Conservation (phyloP, 768 basidiomycete genomes). For the Pleurotus tuber-regium region DNA sequence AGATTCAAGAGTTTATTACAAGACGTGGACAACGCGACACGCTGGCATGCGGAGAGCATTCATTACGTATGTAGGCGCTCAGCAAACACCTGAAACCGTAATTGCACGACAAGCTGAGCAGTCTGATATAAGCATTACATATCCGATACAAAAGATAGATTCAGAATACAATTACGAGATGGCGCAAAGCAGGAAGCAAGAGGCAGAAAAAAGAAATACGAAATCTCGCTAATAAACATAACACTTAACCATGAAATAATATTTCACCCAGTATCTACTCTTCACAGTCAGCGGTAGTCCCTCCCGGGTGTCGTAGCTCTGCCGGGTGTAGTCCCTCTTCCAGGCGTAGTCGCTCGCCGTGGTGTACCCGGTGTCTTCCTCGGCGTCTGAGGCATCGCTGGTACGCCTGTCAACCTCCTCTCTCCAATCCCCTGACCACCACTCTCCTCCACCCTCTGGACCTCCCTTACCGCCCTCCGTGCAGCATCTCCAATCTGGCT, state of each 20-base stretch:
- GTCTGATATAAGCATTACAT: not conserved
- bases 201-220: not conserved
- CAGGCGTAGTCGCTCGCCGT: slow-evolving; percentile 50
- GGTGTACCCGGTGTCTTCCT: slow-evolving; percentile 69
- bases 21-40: not conserved
- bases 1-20: not conserved
- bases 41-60: not conserved
- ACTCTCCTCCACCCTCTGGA: slow-evolving; percentile 60
- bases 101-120: not conserved
- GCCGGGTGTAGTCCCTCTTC: slow-evolving; percentile 22
- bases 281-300: not conserved
- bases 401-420: slow-evolving; percentile 51
- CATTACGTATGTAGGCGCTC: not conserved
- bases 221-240: not conserved
- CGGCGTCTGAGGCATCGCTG: slow-evolving; percentile 57
- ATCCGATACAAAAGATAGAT: not conserved
- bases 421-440: slow-evolving; percentile 43
- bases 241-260: not conserved
- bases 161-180: slow-evolving; percentile 3
- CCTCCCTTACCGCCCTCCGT: slow-evolving; percentile 66
- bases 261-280: not conserved
- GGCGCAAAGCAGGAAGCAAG: not conserved
- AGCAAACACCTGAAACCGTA: not conserved
- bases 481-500: slow-evolving; percentile 68
- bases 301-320: too few relatives aligned